Evolutionary conservation across 305 asterid species (phyloP).

Genomic region (Solanum aculeatissimum): DNA sequence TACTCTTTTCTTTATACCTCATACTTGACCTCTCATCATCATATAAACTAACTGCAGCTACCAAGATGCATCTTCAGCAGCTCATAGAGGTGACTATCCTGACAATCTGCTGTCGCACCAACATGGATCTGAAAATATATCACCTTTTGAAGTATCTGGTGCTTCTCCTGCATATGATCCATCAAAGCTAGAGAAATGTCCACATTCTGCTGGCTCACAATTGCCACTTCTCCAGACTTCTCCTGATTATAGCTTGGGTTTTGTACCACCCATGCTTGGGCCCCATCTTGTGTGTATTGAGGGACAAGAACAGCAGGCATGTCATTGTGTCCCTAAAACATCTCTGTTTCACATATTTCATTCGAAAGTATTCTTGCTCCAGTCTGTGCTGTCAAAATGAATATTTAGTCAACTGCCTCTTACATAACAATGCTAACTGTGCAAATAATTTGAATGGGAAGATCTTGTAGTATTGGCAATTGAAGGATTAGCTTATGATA

Average conservation of each 20-base stretch:
- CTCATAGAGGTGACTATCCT: conserved; percentile 21
- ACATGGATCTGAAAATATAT: conserved; percentile 6
- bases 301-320: conserved; percentile 35
- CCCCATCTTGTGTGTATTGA: conserved; percentile 30
- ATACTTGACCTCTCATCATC: neutral
- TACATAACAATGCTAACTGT: neutral
- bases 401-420: neutral
- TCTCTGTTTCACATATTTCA: neutral
- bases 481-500: neutral
- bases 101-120: conserved; percentile 18
- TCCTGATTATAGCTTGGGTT: conserved; percentile 30
- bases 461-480: neutral
- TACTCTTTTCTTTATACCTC: neutral
- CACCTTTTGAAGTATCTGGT: conserved; percentile 26
- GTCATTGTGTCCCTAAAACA: neutral
- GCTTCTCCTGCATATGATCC: conserved; percentile 20
- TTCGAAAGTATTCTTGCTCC: neutral
- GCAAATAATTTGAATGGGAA: neutral
- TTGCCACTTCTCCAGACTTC: conserved; percentile 23
- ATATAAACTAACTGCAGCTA: conserved; percentile 20
- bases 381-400: neutral
- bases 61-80: conserved; percentile 19
- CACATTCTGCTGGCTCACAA: conserved; percentile 22
- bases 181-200: conserved; percentile 26
- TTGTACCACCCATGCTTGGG: conserved; percentile 26